These are phyloP conservation scores for Glycine soja DNA, from an alignment of 306 rosid species.

Conservation along the genomic window DNA sequence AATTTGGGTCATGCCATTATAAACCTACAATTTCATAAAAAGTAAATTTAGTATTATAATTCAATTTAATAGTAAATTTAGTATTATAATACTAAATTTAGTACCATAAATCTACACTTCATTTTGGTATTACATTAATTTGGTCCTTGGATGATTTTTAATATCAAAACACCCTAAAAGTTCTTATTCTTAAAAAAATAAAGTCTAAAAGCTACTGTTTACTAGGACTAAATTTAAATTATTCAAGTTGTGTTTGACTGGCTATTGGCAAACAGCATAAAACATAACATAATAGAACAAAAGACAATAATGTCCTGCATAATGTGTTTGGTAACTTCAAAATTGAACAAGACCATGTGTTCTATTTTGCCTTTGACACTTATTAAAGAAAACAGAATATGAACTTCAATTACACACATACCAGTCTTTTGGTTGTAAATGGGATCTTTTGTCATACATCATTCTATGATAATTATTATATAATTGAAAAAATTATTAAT, in stretches of 20 bases:
- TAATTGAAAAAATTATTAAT: not conserved
- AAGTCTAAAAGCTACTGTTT: not conserved
- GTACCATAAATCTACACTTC: not conserved
- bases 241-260: not conserved
- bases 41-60: constrained; percentile 17
- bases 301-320: not conserved
- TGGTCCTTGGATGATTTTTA: not conserved
- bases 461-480: not conserved
- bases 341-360: not conserved
- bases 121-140: constrained; percentile 1
- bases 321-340: not conserved
- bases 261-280: not conserved
- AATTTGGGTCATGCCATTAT: constrained; percentile 86
- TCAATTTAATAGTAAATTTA: not conserved
- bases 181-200: not conserved
- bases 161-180: constrained; percentile 13
- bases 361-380: not conserved
- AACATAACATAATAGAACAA: not conserved
- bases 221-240: constrained; percentile 20
- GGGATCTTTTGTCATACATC: not conserved
- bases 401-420: not conserved
- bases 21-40: constrained; percentile 69
- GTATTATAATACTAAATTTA: not conserved
- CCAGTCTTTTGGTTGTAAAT: not conserved
- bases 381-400: not conserved